Evolutionary conservation across 192 early-diverging fungal species (phyloP).

Genomic region (Ambispora gerdemannii): DNA sequence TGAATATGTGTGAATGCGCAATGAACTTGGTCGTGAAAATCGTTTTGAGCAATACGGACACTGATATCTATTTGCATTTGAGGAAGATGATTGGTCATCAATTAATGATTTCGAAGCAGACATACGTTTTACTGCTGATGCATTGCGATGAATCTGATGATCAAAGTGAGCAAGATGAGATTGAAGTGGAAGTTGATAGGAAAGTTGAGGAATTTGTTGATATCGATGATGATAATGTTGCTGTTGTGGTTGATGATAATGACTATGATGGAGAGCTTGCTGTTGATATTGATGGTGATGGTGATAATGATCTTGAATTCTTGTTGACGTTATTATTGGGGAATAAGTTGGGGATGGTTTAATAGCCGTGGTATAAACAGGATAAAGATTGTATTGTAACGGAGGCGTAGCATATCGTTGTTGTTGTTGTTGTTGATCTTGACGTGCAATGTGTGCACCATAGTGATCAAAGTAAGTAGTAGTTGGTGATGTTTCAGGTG

Average conservation of each 20-base stretch:
- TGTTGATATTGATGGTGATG: background rate
- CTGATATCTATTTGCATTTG: slow-evolving; percentile 47
- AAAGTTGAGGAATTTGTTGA: background rate
- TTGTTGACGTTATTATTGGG: background rate
- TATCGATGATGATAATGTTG: background rate
- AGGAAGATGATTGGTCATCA: slow-evolving; percentile 25
- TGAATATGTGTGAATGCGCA: slow-evolving; percentile 64
- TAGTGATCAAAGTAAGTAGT: background rate
- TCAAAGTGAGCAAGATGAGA: background rate
- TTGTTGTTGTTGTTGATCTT: background rate
- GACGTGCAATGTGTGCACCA: background rate
- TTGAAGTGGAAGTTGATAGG: background rate
- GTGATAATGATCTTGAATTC: background rate
- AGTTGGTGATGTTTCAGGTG: background rate
- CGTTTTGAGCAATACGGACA: slow-evolving; percentile 59
- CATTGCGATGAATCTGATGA: background rate
- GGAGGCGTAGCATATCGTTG: background rate
- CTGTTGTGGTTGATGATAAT: background rate
- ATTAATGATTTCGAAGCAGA: slow-evolving; percentile 28
- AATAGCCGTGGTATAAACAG: background rate
- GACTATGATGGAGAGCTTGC: background rate
- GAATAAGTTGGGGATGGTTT: background rate
- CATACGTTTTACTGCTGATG: slow-evolving; percentile 18
- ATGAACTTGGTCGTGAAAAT: slow-evolving; percentile 66
- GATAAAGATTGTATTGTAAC: background rate